Evolutionary conservation across 176 grass and related monocot species (phyloP), one percentile per base, ranked within the genome.

Genomic region (Oryza meridionalis): DNA sequence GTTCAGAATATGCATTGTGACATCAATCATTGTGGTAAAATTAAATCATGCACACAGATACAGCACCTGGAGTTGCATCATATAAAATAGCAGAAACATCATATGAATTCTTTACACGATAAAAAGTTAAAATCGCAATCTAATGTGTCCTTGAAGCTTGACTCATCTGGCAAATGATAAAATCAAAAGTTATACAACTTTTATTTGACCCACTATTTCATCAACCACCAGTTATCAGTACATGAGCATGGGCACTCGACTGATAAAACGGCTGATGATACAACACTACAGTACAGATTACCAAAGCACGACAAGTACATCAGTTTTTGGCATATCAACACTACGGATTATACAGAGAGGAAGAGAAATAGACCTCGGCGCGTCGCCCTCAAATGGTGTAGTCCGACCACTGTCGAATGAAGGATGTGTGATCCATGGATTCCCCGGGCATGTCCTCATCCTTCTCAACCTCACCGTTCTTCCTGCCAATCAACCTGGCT

Each of bases 391-490:
- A 98, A 69, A 98, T 98, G 72, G 40, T 88, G 84, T 97, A 97
- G 84, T 97, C 88, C 7, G 86, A 94, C 94, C 94, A 97, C 83
- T 92, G 87, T 43, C 88, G 86, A 70, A 97, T 94, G 79, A 94
- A 97, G n/a, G 84, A 94, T 29, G 95, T 98, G 59, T 98, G 95
- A 62, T 98, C 95, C 95, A 98, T 98, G 84, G 92, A 94, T 59
- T 98, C 92, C 25, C 92, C 85, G 0, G 95, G 92, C 66, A 95
- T 85, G 43, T 90, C 87, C 38, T 40, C 38, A 40, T 40, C 38
- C 7, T 40, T 40, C 38, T 40, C 38, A 40, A 0, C 38, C 7
- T 95, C 91, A 1, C 86, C 84, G 38, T 86, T 84, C 63, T 90
- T 93, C 29, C 79, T 84, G 12, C 87, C 85, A 38, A 98, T 71